Percentiles rank a stretch among this genome's conserved stretches.
phyloP scores from a whole-genome alignment of 2,329 filamentous ascomycete genomes.

The Aspergillus luchuensis region DNA sequence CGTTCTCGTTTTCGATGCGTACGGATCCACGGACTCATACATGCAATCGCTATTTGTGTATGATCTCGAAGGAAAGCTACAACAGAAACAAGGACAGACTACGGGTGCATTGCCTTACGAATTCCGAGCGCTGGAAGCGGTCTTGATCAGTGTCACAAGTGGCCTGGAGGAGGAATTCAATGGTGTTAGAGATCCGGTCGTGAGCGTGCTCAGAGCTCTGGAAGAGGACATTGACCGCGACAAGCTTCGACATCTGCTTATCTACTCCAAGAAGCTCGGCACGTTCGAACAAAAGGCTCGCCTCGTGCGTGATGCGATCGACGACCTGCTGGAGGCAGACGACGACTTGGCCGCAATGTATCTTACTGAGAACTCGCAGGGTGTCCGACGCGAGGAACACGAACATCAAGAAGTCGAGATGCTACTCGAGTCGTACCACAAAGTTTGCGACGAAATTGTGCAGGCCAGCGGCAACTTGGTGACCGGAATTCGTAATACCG shows the following conservation, averaged over 20 bases:
- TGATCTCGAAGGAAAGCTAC: conserved; percentile 87
- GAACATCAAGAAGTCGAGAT: conserved; percentile 97
- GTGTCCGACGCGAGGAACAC: conserved; percentile 71
- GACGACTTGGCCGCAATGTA: conserved; percentile 97
- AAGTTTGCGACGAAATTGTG: conserved; percentile 96
- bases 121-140: conserved; percentile 91
- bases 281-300: conserved; percentile 98
- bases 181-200: conserved; percentile 87
- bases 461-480: conserved; percentile 92
- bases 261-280: conserved; percentile 91
- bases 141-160: conserved; percentile 88
- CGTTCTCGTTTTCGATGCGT: conserved; percentile 93
- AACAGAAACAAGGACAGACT: conserved; percentile 67
- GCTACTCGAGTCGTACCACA: conserved; percentile 95
- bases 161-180: conserved; percentile 94
- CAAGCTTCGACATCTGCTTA: conserved; percentile 85
- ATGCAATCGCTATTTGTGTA: conserved; percentile 98
- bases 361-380: conserved; percentile 80
- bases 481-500: conserved; percentile 92
- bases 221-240: conserved; percentile 97
- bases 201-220: conserved; percentile 81
- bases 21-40: conserved; percentile 90
- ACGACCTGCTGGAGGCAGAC: conserved; percentile 92
- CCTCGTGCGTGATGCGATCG: conserved; percentile 89
- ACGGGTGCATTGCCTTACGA: conserved; percentile 78